A percentile compares a stretch with the other conserved stretches of the same genome.
phyloP scores from a whole-genome alignment of 2,329 filamentous ascomycete species.

The Blumeria hordei region DNA sequence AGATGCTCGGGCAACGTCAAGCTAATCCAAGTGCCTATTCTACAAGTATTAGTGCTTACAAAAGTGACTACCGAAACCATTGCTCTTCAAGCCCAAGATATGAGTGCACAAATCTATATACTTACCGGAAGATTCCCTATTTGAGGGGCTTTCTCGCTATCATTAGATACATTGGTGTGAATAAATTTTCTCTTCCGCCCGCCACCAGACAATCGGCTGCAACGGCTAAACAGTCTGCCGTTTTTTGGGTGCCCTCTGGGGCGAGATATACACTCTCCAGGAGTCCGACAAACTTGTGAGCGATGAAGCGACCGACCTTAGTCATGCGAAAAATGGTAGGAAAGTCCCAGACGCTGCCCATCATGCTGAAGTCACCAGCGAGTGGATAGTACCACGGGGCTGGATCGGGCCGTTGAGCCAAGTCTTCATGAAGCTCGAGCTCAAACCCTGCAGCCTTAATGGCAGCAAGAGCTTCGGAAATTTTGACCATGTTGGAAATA shows the following conservation, averaged over 20 bases:
- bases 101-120: too few species aligned
- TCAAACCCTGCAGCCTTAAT: conserved; percentile 80
- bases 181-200: conserved; percentile 71
- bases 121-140: not conserved
- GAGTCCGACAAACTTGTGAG: conserved; percentile 55
- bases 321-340: conserved; percentile 80
- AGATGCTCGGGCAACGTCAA: too few species aligned
- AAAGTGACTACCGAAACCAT: too few species aligned
- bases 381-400: conserved; percentile 91
- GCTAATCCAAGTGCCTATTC: too few species aligned
- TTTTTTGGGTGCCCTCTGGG: conserved; percentile 80
- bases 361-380: conserved; percentile 64
- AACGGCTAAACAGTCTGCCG: conserved; percentile 61
- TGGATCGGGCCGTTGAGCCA: conserved; percentile 53
- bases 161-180: conserved; percentile 98
- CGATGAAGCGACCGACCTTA: conserved; percentile 48
- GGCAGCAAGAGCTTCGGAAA: conserved; percentile 58
- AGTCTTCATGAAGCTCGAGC: conserved; percentile 63
- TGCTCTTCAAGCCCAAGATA: too few species aligned
- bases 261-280: conserved; percentile 57
- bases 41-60: too few species aligned
- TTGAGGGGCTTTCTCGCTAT: conserved; percentile 55
- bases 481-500: conserved; percentile 92
- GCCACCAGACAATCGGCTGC: conserved; percentile 71
- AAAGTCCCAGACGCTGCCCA: conserved; percentile 54